These are phyloP conservation scores for Leccinum pellstonianum DNA, from an alignment of 768 basidiomycete species.

Conservation along the genomic window DNA sequence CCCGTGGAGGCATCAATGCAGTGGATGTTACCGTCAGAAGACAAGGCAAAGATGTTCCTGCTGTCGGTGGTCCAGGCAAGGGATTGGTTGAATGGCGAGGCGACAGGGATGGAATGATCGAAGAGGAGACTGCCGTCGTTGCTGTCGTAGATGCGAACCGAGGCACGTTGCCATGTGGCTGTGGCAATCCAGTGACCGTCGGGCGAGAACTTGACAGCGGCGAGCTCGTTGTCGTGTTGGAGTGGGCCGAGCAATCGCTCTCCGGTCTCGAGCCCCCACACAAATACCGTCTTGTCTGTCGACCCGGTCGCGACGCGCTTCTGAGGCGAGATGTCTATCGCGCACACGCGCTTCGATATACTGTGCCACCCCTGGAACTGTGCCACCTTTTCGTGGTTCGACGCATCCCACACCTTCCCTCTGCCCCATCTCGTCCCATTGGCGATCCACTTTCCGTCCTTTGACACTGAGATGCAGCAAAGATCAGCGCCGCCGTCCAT, in stretches of 20 bases:
- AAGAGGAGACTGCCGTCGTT: neutral
- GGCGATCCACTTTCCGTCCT: neutral
- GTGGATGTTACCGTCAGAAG: neutral
- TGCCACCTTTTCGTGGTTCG: neutral
- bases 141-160: neutral
- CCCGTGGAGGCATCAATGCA: neutral
- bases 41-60: neutral
- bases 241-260: neutral
- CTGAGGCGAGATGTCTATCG: neutral
- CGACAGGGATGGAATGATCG: neutral
- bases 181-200: neutral
- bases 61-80: neutral
- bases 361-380: neutral
- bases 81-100: neutral
- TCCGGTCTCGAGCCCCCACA: neutral
- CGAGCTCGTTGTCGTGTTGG: neutral
- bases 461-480: neutral
- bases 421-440: neutral
- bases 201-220: neutral
- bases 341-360: neutral
- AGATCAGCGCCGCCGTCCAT: neutral
- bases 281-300: neutral
- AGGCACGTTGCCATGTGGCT: neutral
- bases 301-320: neutral
- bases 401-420: neutral